Percentiles rank a stretch among this genome's conserved stretches.
Evolutionary conservation across 305 asterid species (phyloP).

Genomic region (Fraxinus platypoda): DNA sequence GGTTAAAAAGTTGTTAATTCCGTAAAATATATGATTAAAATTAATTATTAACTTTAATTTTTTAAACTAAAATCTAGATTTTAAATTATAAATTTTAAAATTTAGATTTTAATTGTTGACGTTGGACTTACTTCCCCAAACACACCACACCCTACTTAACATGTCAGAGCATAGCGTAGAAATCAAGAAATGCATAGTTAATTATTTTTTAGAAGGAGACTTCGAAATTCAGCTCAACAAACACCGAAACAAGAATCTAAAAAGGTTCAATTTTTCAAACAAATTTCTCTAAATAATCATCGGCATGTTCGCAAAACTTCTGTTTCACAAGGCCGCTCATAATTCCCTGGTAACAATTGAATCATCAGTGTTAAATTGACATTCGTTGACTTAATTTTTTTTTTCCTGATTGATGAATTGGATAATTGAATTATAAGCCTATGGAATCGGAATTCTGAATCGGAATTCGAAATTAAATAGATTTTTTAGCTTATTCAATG

Average conservation of each 20-base stretch:
- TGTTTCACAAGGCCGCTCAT: slow-evolving; percentile 57
- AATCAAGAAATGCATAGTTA: slow-evolving; percentile 25
- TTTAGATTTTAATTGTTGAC: neutral
- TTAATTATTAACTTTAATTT: too few species aligned
- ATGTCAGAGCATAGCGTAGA: slow-evolving; percentile 25
- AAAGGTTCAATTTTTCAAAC: slow-evolving; percentile 13
- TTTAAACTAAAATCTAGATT: neutral
- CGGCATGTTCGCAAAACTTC: slow-evolving; percentile 63
- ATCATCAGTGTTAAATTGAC: slow-evolving; percentile 22
- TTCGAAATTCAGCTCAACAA: slow-evolving; percentile 19
- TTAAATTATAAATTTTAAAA: too few species aligned
- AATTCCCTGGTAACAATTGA: slow-evolving; percentile 38
- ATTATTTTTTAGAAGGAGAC: neutral
- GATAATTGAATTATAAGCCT: slow-evolving; percentile 3
- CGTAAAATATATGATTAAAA: too few species aligned
- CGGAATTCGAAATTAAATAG: neutral
- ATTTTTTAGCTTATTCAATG: neutral
- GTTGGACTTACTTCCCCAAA: neutral
- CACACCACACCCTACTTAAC: neutral
- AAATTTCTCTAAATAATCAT: neutral
- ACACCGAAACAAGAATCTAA: neutral
- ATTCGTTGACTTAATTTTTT: neutral
- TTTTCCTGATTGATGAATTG: slow-evolving; percentile 15
- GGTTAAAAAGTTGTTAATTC: too few species aligned
- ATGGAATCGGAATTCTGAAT: neutral